phyloP scores from a whole-genome alignment of 1,284 basidiomycete genomes.

The Ustilago curta region DNA sequence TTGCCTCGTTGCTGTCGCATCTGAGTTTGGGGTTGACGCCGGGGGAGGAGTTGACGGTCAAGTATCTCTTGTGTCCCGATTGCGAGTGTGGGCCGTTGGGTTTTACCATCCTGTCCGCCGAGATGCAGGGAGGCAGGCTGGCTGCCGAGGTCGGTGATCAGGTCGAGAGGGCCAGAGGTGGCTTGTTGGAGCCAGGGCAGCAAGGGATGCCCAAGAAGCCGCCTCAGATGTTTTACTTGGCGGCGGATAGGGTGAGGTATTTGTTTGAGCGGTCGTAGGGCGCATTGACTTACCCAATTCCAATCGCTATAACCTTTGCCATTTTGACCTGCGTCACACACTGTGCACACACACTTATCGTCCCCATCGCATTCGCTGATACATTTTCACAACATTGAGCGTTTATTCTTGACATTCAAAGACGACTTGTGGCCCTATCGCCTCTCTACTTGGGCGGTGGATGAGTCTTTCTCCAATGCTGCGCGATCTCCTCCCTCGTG shows the following conservation, averaged over 20 bases:
- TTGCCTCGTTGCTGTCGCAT: slow-evolving; percentile 36
- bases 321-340: background rate
- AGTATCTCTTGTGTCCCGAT: slow-evolving; percentile 67
- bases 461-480: slow-evolving; percentile 68
- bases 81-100: slow-evolving; percentile 68
- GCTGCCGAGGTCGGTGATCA: slow-evolving; percentile 57
- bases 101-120: slow-evolving; percentile 56
- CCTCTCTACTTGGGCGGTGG: slow-evolving; percentile 57
- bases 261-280: slow-evolving; percentile 38
- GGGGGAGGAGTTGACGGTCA: slow-evolving; percentile 58
- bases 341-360: background rate
- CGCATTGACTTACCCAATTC: background rate
- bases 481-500: slow-evolving; percentile 70
- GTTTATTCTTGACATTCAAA: too few species aligned
- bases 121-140: slow-evolving; percentile 55
- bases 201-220: slow-evolving; percentile 26
- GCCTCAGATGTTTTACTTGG: slow-evolving; percentile 56
- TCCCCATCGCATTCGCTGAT: background rate
- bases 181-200: slow-evolving; percentile 24
- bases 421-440: too few species aligned
- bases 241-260: slow-evolving; percentile 62
- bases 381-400: background rate
- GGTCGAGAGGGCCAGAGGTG: slow-evolving; percentile 26
- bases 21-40: slow-evolving; percentile 48
- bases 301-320: background rate